phyloP scores from a whole-genome alignment of 176 grass and related monocot genomes.

The Eleusine coracana region DNA sequence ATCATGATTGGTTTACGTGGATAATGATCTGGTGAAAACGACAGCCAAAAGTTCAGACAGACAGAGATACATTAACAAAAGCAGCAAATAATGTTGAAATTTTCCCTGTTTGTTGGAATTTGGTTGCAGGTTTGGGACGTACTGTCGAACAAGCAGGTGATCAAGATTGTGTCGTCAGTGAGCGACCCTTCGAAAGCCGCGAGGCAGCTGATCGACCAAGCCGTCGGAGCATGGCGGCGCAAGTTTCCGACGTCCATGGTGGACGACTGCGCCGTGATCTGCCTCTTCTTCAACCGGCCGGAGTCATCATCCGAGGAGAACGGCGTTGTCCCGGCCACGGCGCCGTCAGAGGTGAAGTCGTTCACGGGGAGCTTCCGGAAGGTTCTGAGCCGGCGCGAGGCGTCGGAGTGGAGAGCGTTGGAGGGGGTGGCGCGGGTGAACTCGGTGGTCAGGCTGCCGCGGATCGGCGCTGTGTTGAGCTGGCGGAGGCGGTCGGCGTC shows the following conservation, averaged over 20 bases:
- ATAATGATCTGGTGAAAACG: not conserved
- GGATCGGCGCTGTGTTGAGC: constrained; percentile 52
- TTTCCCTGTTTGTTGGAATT: no score
- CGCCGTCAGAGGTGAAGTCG: not conserved
- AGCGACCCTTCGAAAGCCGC: constrained; percentile 58
- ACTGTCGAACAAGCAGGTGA: constrained; percentile 75
- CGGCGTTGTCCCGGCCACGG: not conserved
- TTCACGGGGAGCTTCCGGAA: constrained; percentile 57
- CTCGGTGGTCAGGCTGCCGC: constrained; percentile 64
- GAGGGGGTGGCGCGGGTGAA: constrained; percentile 68
- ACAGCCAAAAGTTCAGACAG: not conserved
- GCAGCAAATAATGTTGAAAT: no score
- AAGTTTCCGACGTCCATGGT: constrained; percentile 78
- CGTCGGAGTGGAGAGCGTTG: constrained; percentile 52
- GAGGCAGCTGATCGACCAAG: constrained; percentile 56
- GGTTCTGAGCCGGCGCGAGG: not conserved
- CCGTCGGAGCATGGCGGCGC: constrained; percentile 63
- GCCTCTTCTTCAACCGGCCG: constrained; percentile 59
- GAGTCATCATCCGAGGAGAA: not conserved
- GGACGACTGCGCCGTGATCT: constrained; percentile 76
- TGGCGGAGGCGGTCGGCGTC: constrained; percentile 51
- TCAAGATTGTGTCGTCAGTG: constrained; percentile 62
- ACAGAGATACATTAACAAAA: not conserved
- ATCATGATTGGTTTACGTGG: not conserved
- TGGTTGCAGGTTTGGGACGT: constrained; percentile 81